Conservation (phyloP, 164 flowering plant species). For the Magnolia officinalis region DNA sequence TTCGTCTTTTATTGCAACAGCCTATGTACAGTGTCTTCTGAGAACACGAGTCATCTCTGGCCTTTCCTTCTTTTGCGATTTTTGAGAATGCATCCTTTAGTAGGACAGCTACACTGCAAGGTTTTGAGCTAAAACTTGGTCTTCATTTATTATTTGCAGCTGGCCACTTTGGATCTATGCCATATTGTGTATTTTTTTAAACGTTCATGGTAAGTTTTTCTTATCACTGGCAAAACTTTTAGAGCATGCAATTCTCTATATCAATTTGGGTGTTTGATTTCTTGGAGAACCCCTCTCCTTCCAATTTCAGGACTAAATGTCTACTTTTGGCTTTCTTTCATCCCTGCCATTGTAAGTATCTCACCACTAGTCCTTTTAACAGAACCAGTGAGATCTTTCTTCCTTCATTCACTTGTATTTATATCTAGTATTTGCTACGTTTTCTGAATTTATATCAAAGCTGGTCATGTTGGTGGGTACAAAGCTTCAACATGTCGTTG, state of each 20-base stretch:
- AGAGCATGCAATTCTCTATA: background rate
- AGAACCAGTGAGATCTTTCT: background rate
- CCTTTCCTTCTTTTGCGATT: too few species aligned
- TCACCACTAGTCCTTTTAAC: background rate
- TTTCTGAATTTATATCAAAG: conserved; percentile 29
- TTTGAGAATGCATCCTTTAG: background rate
- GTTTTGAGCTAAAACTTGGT: background rate
- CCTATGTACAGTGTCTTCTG: background rate
- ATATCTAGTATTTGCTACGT: background rate
- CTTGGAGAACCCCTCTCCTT: conserved; percentile 4
- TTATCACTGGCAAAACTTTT: background rate
- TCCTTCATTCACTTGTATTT: conserved; percentile 7
- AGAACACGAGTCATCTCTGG: too few species aligned
- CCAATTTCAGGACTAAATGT: conserved; percentile 67
- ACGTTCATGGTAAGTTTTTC: conserved; percentile 70
- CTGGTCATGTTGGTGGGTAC: conserved; percentile 91
- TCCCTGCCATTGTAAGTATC: conserved; percentile 79
- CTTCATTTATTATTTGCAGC: conserved; percentile 42
- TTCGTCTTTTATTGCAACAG: background rate
- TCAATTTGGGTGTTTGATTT: background rate
- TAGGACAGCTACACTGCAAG: background rate
- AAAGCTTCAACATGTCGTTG: conserved; percentile 91
- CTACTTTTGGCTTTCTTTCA: conserved; percentile 95
- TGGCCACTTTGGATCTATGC: conserved; percentile 95
- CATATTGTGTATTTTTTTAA: conserved; percentile 81